Evolutionary conservation across 371 early-diverging fungal genomes (phyloP).

Genomic region (Mortierella sp.): DNA sequence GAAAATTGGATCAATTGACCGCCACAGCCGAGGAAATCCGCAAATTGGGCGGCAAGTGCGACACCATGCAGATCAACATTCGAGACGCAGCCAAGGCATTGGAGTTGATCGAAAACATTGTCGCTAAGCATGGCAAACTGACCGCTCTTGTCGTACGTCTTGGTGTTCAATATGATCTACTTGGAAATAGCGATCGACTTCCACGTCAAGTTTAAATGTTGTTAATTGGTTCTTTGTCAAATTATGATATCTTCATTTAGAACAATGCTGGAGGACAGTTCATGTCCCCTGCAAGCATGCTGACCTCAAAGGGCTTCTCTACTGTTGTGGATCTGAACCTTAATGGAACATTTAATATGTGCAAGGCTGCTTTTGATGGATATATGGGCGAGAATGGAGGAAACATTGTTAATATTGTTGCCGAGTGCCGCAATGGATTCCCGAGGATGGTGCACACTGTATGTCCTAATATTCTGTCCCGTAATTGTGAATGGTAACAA

Average conservation of each 20-base stretch:
- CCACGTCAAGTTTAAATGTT: neutral
- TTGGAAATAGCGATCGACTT: neutral
- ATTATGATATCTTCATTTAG: slow-evolving; percentile 6
- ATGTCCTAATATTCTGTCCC: slow-evolving; percentile 7
- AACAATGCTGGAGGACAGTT: slow-evolving; percentile 70
- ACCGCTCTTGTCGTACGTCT: slow-evolving; percentile 58
- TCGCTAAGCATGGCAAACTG: slow-evolving; percentile 59
- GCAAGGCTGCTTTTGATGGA: slow-evolving; percentile 55
- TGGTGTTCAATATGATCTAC: neutral
- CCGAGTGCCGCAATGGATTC: slow-evolving; percentile 63
- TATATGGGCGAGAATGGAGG: slow-evolving; percentile 65
- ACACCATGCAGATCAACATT: slow-evolving; percentile 58
- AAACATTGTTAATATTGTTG: slow-evolving; percentile 63
- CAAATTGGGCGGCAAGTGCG: slow-evolving; percentile 56
- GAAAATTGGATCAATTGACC: slow-evolving; percentile 58
- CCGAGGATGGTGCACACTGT: slow-evolving; percentile 57
- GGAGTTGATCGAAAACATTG: slow-evolving; percentile 49
- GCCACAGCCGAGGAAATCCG: slow-evolving; percentile 56
- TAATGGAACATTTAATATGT: slow-evolving; percentile 64
- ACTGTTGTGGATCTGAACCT: slow-evolving; percentile 68
- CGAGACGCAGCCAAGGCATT: slow-evolving; percentile 55
- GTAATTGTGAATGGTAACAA: neutral
- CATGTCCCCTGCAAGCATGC: slow-evolving; percentile 55
- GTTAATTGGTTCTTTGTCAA: neutral
- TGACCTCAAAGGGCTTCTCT: slow-evolving; percentile 61